phyloP scores from a whole-genome alignment of 31 red algal species.

The Porphyra umbilicalis region DNA sequence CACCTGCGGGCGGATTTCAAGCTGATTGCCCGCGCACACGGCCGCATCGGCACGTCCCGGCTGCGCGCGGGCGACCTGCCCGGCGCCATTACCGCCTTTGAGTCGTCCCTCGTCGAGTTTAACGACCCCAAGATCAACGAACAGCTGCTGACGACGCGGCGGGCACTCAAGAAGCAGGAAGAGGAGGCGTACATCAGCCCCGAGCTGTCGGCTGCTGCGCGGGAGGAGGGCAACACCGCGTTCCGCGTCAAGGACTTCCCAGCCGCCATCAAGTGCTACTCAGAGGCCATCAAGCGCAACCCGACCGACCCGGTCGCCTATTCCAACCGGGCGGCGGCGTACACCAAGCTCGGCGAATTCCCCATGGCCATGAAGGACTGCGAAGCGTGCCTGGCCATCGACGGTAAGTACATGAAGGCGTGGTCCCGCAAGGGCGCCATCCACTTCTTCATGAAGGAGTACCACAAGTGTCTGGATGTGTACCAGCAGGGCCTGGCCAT shows the following conservation, averaged over 20 bases:
- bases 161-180: slow-evolving; percentile 41
- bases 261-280: slow-evolving; percentile 81
- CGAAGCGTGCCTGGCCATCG: slow-evolving; percentile 75
- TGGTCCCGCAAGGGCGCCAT: slow-evolving; percentile 92
- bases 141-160: slow-evolving; percentile 35
- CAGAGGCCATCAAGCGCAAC: slow-evolving; percentile 91
- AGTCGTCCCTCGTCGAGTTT: slow-evolving; percentile 82
- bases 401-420: slow-evolving; percentile 86
- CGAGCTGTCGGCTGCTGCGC: slow-evolving; percentile 52
- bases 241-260: slow-evolving; percentile 86
- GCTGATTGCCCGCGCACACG: slow-evolving; percentile 81
- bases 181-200: slow-evolving; percentile 86
- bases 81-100: slow-evolving; percentile 68
- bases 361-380: slow-evolving; percentile 90
- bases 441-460: slow-evolving; percentile 99
- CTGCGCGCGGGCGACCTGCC: slow-evolving; percentile 56
- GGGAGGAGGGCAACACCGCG: slow-evolving; percentile 76
- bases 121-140: slow-evolving; percentile 53
- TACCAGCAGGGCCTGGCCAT: slow-evolving; percentile 89
- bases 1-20: slow-evolving; percentile 85
- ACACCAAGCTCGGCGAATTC: slow-evolving; percentile 94
- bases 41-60: slow-evolving; percentile 84
- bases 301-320: slow-evolving; percentile 82
- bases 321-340: slow-evolving; percentile 94
- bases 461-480: slow-evolving; percentile 86